These are phyloP conservation scores for Monosporascus sp. DNA, from an alignment of 2,329 filamentous ascomycete species.

Conservation along the genomic window DNA sequence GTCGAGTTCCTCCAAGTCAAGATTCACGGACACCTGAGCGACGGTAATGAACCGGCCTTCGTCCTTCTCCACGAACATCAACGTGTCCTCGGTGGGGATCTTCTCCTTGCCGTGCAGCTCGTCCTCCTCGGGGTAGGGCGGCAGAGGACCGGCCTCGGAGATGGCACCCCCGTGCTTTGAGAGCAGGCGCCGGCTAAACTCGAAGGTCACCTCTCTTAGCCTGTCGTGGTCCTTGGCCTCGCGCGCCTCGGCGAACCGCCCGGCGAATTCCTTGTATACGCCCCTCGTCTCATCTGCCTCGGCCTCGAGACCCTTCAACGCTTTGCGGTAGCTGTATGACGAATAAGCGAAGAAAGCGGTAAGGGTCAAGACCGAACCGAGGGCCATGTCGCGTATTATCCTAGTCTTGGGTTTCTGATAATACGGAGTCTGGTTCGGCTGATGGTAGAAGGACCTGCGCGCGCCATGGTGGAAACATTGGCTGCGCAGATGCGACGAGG, in stretches of 20 bases:
- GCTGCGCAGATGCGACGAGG: not conserved
- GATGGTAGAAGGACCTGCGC: not conserved
- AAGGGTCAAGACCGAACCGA: constrained; percentile 7
- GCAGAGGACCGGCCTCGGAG: constrained; percentile 10
- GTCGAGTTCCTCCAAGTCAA: constrained; percentile 4
- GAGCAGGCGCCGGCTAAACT: not conserved
- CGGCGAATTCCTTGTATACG: not conserved
- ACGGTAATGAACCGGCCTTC: not conserved
- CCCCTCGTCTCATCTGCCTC: constrained; percentile 1
- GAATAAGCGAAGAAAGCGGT: constrained; percentile 1
- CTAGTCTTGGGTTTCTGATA: not conserved
- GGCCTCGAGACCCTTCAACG: not conserved
- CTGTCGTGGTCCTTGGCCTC: constrained; percentile 5
- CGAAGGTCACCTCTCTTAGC: constrained; percentile 7
- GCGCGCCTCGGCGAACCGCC: constrained; percentile 6
- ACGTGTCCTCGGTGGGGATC: constrained; percentile 13
- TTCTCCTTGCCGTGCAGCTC: constrained; percentile 6
- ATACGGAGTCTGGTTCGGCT: not conserved
- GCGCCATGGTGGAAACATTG: not conserved
- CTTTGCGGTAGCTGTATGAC: constrained; percentile 1
- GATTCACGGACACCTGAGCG: constrained; percentile 8
- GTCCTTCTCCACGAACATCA: constrained; percentile 7
- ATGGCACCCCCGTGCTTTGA: not conserved
- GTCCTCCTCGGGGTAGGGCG: constrained; percentile 6
- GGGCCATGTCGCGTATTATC: constrained; percentile 8